Base-by-base conservation (phyloP, 495 filamentous ascomycete species). In the Hypomontagnella submonticulosa region DNA sequence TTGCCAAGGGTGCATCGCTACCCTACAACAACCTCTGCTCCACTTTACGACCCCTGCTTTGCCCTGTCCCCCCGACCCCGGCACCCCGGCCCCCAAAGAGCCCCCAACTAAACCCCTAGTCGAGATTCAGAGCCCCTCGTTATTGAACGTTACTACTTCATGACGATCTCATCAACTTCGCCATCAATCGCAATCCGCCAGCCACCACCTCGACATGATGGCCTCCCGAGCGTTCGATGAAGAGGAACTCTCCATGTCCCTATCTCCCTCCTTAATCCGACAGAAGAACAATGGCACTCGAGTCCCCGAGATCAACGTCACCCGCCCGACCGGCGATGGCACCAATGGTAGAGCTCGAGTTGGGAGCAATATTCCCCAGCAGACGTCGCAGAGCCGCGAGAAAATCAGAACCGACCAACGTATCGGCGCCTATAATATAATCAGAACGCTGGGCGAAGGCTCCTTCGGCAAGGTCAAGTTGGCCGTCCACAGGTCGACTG, bases 391-490 rank as follows among this genome's bases (percentile, higher is more conserved):
- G 67, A 72, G 52, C 60, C 78, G 74, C 57, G 78, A 80, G 49
- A 80, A 79, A 74, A 68, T 76, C 69, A 83, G 80, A 75, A 75
- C 86, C 64, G 88, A 91, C 75, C 87, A 93, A 77, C 87, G 93
- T 55, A 86, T 98, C 61, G 93, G 93, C 43, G 90, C 92, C 64
- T 99, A 98, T 77, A 88, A 89, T 62, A 89, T 97, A 53, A 81
- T 96, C 60, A 90, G 88, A 77, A 97, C 95, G 2, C 85, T 99
- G 4, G 95, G 95, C 23, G 95, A 99, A 80, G 95, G 95, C 9
- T 96, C 91, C 7, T 99, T 99, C 75, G 95, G 95, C 47, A 99
- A 99, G 82, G 95, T 99, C 71, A 98, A 98, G 81, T 86, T 98
- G 63, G 95, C 95, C 2, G 88, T 92, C 33, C 95, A 99, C 72